Evolutionary conservation across 129 eudicot genomes (phyloP).

Genomic region (Silybum marianum): DNA sequence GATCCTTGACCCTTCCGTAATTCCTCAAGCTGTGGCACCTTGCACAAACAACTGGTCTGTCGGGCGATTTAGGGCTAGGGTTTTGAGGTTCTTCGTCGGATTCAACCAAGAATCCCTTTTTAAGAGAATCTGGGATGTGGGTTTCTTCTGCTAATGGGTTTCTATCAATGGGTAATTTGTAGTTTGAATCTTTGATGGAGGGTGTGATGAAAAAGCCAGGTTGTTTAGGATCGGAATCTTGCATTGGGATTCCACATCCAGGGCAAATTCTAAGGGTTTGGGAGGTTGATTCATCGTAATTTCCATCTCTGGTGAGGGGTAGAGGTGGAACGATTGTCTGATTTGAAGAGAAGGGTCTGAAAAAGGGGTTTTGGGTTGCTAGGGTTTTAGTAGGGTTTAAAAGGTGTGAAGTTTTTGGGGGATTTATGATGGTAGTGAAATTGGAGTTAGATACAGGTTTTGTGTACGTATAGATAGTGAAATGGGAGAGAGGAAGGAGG

Average conservation of each 20-base stretch:
- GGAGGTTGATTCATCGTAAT: slow-evolving; percentile 66
- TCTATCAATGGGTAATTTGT: slow-evolving; percentile 47
- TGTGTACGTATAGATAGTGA: slow-evolving; percentile 43
- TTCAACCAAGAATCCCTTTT: slow-evolving; percentile 56
- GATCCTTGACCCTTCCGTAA: slow-evolving; percentile 73
- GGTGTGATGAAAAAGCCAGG: slow-evolving; percentile 77
- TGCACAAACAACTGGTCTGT: slow-evolving; percentile 64
- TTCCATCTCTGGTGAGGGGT: slow-evolving; percentile 70
- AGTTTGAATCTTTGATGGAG: slow-evolving; percentile 40
- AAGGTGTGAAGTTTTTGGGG: slow-evolving; percentile 15
- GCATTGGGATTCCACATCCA: slow-evolving; percentile 95
- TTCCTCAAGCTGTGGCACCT: slow-evolving; percentile 85
- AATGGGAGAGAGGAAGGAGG: slow-evolving; percentile 41
- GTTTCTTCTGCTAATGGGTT: slow-evolving; percentile 63
- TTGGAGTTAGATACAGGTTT: slow-evolving; percentile 43
- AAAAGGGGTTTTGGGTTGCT: slow-evolving; percentile 13
- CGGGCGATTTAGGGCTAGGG: slow-evolving; percentile 12
- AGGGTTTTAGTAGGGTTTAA: slow-evolving; percentile 69
- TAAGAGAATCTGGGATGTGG: slow-evolving; percentile 64
- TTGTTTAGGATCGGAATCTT: slow-evolving; percentile 57
- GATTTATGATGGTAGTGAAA: slow-evolving; percentile 16
- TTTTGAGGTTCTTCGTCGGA: slow-evolving; percentile 21
- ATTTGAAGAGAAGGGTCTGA: slow-evolving; percentile 53
- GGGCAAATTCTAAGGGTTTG: slow-evolving; percentile 54
- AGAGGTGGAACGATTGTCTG: slow-evolving; percentile 17